A percentile compares a stretch with the other conserved stretches of the same genome.
Evolutionary conservation across 2,329 filamentous ascomycete genomes (phyloP).

Genomic region (Neofusicoccum ribis): DNA sequence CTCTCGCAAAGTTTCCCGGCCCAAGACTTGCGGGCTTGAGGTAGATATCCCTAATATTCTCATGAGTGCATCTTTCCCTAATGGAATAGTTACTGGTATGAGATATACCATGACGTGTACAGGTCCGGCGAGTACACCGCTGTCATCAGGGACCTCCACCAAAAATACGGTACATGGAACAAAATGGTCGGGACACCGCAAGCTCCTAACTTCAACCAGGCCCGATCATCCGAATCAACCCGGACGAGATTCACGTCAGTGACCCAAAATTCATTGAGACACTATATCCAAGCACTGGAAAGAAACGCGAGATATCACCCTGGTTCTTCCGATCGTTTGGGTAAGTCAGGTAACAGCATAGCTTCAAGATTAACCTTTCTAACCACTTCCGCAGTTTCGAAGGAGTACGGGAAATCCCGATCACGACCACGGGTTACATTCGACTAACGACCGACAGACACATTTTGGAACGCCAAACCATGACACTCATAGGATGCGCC

Average conservation of each 20-base stretch:
- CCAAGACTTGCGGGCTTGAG: background rate
- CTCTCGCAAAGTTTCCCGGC: background rate
- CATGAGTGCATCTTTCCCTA: background rate
- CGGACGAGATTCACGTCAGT: slow-evolving; percentile 44
- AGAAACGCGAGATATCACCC: slow-evolving; percentile 21
- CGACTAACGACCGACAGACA: background rate
- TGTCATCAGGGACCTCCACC: background rate
- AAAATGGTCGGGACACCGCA: too few species aligned
- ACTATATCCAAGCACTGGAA: slow-evolving; percentile 27
- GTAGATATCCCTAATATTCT: background rate
- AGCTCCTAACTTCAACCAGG: slow-evolving; percentile 26
- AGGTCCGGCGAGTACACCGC: background rate
- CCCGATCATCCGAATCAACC: slow-evolving; percentile 45
- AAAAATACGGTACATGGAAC: background rate
- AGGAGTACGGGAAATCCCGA: background rate
- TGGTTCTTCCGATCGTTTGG: background rate
- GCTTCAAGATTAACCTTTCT: background rate
- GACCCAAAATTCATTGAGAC: slow-evolving; percentile 41
- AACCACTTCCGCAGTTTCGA: background rate
- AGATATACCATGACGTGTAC: background rate
- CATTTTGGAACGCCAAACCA: slow-evolving; percentile 15
- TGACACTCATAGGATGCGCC: slow-evolving; percentile 27
- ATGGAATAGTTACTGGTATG: background rate
- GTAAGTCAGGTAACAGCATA: background rate
- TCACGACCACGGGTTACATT: too few species aligned